Evolutionary conservation across 2,329 filamentous ascomycete species (phyloP), one percentile per base, ranked within the genome.

Genomic region (Fusarium subglutinans): DNA sequence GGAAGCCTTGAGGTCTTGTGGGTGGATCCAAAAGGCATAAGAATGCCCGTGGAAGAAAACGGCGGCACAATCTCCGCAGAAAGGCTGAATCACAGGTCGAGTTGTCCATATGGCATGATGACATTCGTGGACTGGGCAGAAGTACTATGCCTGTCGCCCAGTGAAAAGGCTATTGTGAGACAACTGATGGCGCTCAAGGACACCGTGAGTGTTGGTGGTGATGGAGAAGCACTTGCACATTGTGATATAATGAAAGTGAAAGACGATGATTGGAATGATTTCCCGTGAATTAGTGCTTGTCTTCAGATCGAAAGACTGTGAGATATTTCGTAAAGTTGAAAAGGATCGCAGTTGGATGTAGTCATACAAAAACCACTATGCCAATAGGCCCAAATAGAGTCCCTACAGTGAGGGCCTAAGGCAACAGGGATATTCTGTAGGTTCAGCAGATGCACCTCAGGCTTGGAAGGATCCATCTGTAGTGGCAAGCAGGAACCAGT

Each of bases 1-100:
- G 13, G 47, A 26, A 28, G 61, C 53, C 10, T 37, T 14, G 3
- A 72, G 4, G 51, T 82, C 81, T 7, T 63, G 48, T 3, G 35
- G 40, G 11, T 48, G 65, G 28, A 77, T 17, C 80, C 80, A 82
- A 28, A 50, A 20, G 6, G 69, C 74, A 11, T 43, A 22, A n/a
- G 57, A 43, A 17, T 55, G 33, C 8, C 55, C 33, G 50, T 74
- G 28, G 54, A 74, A 81, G 70, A 78, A 82, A 13, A 81, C 51
- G 24, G 77, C 76, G 26, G 81, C 78, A 45, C 81, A 83, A 60
- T 82, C 81, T 70, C 80, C 81, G 38, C 81, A 83, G 7, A 67
- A 57, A 3, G 81, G 81, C 53, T 83, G 81, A 3, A n/a, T 12
- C 10, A 51, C 56, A 18, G 40, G 30, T 8, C 28, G 17, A 14